Evolutionary conservation across 2,329 filamentous ascomycete species (phyloP), one percentile per base, ranked within the genome.

Genomic region (Emmonsia crescens): DNA sequence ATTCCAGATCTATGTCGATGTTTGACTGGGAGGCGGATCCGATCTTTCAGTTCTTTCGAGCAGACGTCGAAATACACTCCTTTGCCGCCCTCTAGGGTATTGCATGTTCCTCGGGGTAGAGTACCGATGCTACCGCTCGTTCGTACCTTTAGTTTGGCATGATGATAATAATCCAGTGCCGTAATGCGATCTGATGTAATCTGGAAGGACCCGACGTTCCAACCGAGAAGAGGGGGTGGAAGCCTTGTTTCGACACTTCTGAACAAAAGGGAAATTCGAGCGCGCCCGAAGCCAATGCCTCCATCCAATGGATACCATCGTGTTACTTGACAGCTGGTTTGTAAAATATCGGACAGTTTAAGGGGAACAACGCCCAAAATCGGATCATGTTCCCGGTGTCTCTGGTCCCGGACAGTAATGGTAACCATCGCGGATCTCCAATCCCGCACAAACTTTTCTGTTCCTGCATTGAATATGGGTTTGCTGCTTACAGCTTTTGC

Each of bases 221-320:
- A 97, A 10, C 93, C 91, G 4, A 96, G 82, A 74, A 96, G 88
- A 48, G 86, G 78, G 0, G 89, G 89, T n/a, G 92, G 92, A 1
- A 97, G 80, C 54, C 85, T 85, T 60, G 93, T 88, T 73, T 96
- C 92, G 51, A 96, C 84, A 33, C 89, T 92, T 33, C 93, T 87
- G 83, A 96, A 96, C 2, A 97, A 82, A 2, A 97, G 76, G 0
- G 91, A 96, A 66, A 99, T 88, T 48, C 92, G 87, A 63, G 96
- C 83, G 8, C 93, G 88, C 46, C 94, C 94, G 66, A 94, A 97
- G 0, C 94, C 89, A 65, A 97, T 87, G 12, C 94, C 94, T 27
- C 93, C 94, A 70, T 96, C 92, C 0, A 99, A 82, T n/a, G 94
- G 93, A 72, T 96, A 97, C 91, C 92, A 96, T 63, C 91, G 81